Base-by-base conservation (phyloP, 2,329 filamentous ascomycete species). In the Phialemonium atrogriseum region DNA sequence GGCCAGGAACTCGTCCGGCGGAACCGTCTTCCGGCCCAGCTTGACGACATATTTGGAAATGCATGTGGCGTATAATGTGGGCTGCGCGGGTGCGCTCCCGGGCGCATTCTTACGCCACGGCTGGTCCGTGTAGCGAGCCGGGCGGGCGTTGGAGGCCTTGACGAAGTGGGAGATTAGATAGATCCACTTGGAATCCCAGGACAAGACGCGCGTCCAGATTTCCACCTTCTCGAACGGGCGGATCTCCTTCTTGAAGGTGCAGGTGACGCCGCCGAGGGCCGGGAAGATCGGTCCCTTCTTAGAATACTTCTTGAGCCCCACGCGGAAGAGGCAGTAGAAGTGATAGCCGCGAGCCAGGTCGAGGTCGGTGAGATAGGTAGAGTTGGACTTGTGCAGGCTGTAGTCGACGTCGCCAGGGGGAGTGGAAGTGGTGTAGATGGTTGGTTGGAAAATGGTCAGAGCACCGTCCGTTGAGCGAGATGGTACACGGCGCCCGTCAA, bases 41-140 rank as follows among this genome's bases (percentile, higher is more conserved):
- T 34, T 34, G 22, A 34, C 9, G 14, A 34, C 26, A 21, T 34
- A 34, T 20, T 34, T 34, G 25, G 32, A 23, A 17, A 34, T 16
- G 17, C n/a, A 23, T 9, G 32, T 34, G 15, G 14, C 14, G 24
- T 19, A 18, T n/a, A 19, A 24, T 29, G 18, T 20, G 5, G 12
- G 14, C 24, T 19, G 11, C 10, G 16, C 30, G 9, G 10, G 8
- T 22, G 4, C 10, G 10, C 24, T 14, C 23, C 14, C 21, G 8
- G n/a, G 21, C 21, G 9, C 9, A 23, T 23, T 17, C 7, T 27
- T 27, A 7, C 13, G 8, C 25, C 25, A 27, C 10, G 14, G 10
- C 7, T 27, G 25, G 25, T 27, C 25, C 10, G 7, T 27, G 25
- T 15, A 27, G 7, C 10, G 5, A 6, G 8, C 10, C 9, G 25